Evolutionary conservation across 176 grass and related monocot genomes (phyloP), one percentile per base, ranked within the genome.

Genomic region (Cenchrus purpureus): DNA sequence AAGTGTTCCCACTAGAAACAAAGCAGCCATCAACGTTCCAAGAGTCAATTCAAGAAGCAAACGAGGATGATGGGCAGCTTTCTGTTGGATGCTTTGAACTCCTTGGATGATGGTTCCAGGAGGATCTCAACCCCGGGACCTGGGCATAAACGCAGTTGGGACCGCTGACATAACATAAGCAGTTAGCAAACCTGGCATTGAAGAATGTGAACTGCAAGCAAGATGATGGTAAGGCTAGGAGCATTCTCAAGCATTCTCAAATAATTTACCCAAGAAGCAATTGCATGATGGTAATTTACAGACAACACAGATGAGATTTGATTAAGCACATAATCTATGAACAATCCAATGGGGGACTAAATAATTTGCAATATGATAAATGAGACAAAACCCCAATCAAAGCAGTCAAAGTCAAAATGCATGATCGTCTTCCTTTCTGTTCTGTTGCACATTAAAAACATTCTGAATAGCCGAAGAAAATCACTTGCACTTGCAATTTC

Each of bases 341-440:
- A n/a, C n/a, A n/a, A n/a, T n/a, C n/a, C 48, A 63, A n/a, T 0
- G 48, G 32, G 48, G 32, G 34, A 75, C 85, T 69, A 74, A 84
- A 69, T 54, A 80, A 64, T 7, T n/a, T n/a, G n/a, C n/a, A n/a
- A n/a, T n/a, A n/a, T n/a, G n/a, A n/a, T n/a, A n/a, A n/a, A n/a
- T n/a, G n/a, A n/a, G n/a, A n/a, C n/a, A n/a, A 80, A 80, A 62
- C 54, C 79, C 83, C 71, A 59, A 52, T 67, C 45, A 77, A 37
- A 25, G 45, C 69, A 76, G 89, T 84, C 85, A 84, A 76, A 70
- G 85, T 87, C 70, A 87, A 87, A 83, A 84, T 70, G 85, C 76
- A 62, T 70, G 54, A 80, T 12, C 46, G 61, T 79, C 51, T 70
- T 84, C 80, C 76, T 84, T 74, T n/a, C n/a, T n/a, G n/a, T n/a